Evolutionary conservation across 2,329 filamentous ascomycete genomes (phyloP), one percentile per base, ranked within the genome.

Genomic region (Canariomyces notabilis): DNA sequence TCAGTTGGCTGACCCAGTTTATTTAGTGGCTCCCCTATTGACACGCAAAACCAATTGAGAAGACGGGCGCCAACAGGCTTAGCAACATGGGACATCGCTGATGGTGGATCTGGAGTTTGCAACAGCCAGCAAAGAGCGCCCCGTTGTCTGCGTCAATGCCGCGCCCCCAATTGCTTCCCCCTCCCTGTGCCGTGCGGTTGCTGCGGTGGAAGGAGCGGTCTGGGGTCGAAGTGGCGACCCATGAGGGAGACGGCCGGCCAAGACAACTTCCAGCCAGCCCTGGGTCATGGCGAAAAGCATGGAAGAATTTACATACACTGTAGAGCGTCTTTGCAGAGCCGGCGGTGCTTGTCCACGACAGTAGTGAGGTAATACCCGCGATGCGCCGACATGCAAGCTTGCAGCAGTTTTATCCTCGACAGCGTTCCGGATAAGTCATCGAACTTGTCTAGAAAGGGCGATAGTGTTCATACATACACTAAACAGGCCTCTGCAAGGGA

Each of bases 1-100:
- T 47, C 38, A 35, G 42, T 35, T 50, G 41, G 48, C 48, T 41
- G 44, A 38, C 32, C 43, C 19, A 11, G 18, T 42, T 32, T 36
- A 19, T 23, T n/a, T 29, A 44, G 38, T 52, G 46, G 49, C 22
- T 31, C 47, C 32, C 21, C 18, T 40, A 37, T 33, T 16, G 36
- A 32, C 38, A 45, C 38, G 40, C 46, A 42, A 50, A 29, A 37
- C 51, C 49, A 51, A 48, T 50, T 16, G 37, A 36, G 32, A 20
- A 42, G 16, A 18, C 15, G 20, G 40, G 42, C 33, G 37, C 37
- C 20, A 23, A 37, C 22, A 20, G 6, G 31, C 15, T 37, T 11
- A 7, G 20, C 15, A 36, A 38, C 26, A 22, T 43, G 29, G 39
- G 36, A 4, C 22, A 43, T 33, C 42, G 31, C 42, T 49, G n/a